phyloP scores from a whole-genome alignment of 208 protist species.

The Wallacemonas sp. region DNA sequence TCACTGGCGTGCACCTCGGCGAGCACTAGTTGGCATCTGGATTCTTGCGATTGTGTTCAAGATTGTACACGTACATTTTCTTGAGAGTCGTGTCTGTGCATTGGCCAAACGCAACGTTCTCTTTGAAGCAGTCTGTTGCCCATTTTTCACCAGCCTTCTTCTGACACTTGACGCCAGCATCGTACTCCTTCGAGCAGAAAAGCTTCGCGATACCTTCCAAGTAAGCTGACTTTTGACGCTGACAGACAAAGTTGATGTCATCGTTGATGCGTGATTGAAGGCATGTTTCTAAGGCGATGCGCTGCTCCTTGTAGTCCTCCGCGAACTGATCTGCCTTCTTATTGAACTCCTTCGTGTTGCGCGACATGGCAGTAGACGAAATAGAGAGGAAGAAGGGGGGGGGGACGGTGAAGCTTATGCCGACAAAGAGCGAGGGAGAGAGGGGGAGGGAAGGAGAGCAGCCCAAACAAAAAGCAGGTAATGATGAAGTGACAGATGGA shows the following conservation, averaged over 20 bases:
- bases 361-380: constrained; percentile 77
- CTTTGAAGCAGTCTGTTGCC: constrained; percentile 85
- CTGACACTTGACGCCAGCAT: constrained; percentile 73
- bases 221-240: constrained; percentile 74
- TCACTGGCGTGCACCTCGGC: neutral
- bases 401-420: neutral
- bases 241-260: constrained; percentile 88
- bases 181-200: constrained; percentile 82
- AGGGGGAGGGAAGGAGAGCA: neutral
- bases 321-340: constrained; percentile 61
- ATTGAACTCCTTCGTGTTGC: constrained; percentile 87
- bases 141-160: constrained; percentile 59
- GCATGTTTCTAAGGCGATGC: constrained; percentile 62
- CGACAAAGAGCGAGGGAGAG: neutral
- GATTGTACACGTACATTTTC: constrained; percentile 86
- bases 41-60: constrained; percentile 82
- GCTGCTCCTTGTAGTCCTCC: constrained; percentile 53
- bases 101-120: constrained; percentile 83
- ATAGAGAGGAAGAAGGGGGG: neutral
- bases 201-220: constrained; percentile 67
- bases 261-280: constrained; percentile 79
- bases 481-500: neutral
- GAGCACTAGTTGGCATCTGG: constrained; percentile 53
- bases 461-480: no score
- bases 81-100: constrained; percentile 78